These are phyloP conservation scores for Coemansia sp. DNA, from an alignment of 192 early-diverging fungal genomes.

Conservation along the genomic window DNA sequence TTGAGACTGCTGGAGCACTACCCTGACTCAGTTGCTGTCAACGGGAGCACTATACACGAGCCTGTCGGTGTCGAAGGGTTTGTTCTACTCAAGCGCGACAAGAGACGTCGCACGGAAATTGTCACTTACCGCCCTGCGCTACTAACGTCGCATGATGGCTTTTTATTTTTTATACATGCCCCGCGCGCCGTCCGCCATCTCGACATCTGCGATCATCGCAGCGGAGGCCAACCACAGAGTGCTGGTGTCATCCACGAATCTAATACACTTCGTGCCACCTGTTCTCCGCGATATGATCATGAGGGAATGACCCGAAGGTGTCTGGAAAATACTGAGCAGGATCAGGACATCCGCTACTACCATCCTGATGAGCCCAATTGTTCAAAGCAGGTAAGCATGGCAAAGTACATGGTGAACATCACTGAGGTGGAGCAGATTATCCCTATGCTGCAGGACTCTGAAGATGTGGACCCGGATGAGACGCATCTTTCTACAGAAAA, in stretches of 20 bases:
- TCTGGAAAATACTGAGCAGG: neutral
- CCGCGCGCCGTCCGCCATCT: constrained; percentile 33
- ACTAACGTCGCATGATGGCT: constrained; percentile 33
- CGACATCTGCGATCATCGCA: constrained; percentile 21
- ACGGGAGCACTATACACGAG: constrained; percentile 15
- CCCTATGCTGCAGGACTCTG: constrained; percentile 16
- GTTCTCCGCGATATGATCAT: neutral
- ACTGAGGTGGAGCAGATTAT: constrained; percentile 41
- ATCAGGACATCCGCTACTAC: constrained; percentile 23
- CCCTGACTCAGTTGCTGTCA: constrained; percentile 25
- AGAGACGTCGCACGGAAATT: constrained; percentile 24
- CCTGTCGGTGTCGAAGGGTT: constrained; percentile 44
- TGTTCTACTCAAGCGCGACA: constrained; percentile 44
- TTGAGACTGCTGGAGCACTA: constrained; percentile 44
- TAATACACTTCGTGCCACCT: neutral
- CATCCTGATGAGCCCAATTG: constrained; percentile 25
- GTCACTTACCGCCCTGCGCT: constrained; percentile 32
- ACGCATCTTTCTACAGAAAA: neutral
- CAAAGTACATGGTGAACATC: constrained; percentile 45
- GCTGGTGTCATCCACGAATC: neutral
- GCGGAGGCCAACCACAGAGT: constrained; percentile 2
- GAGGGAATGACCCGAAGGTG: neutral
- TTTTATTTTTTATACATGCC: constrained; percentile 40
- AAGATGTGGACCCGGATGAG: neutral
- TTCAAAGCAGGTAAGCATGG: constrained; percentile 45